Base-by-base conservation (phyloP, 2,329 filamentous ascomycete species). In the Raffaelea ambrosiae region DNA sequence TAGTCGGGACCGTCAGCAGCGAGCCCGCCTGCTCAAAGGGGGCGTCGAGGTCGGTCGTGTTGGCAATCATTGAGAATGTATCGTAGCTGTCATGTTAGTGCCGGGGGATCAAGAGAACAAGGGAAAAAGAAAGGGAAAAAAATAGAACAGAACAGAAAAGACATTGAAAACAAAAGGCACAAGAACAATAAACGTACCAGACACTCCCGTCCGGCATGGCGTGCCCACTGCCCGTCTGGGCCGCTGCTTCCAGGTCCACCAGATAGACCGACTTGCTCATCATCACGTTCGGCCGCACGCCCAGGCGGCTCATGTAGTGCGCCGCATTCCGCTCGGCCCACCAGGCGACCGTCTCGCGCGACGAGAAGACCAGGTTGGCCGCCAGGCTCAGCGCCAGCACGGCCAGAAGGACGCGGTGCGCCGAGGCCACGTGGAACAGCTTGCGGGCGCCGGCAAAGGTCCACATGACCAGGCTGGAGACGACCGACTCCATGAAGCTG, bases 211-310 rank as follows among this genome's bases (percentile, higher is more conserved):
- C 59, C 3, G 69, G 68, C 58, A 67, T 2, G 59, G 51, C 14
- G 58, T 54, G 16, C 60, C 56, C 3, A n/a, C n/a, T n/a, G n/a
- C 63, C 60, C 7, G 60, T 55, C 3, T 63, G 62, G 2, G 71
- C 64, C 16, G 77, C 80, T 53, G 85, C 79, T 50, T 89, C 83
- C 44, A 97, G 71, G 62, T 97, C 91, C 45, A 74, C 74, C 48
- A 96, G 67, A 61, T 93, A 95, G 22, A 98, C 80, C 9, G 87
- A 81, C 63, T 84, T 88, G 65, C 84, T 86, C 86, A 96, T 91
- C 53, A 84, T 77, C 19, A 75, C 66, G 55, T 94, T 85, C 8
- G 90, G 88, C 3, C 78, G 76, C 8, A 97, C 81, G 10, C 91
- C 91, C 14, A 97, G 68, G 13, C 83, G 75, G 31, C 72, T 71